These are phyloP conservation scores for Garcia nutans DNA, from an alignment of 345 rosid species.

Conservation along the genomic window DNA sequence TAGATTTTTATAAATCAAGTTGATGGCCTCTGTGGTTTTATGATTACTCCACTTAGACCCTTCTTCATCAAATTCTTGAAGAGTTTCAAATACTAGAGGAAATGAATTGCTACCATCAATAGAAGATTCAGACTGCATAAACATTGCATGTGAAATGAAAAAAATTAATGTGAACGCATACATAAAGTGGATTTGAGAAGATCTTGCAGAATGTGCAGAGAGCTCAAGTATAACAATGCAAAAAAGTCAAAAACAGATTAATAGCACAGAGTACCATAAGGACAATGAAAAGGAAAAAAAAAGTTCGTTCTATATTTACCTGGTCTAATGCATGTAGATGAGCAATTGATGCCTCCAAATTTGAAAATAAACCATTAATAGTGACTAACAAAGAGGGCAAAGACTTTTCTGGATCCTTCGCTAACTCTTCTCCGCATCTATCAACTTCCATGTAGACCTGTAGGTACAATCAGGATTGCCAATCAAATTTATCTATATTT, in stretches of 20 bases:
- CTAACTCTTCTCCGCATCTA: constrained; percentile 61
- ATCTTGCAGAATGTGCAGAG: background rate
- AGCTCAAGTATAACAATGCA: background rate
- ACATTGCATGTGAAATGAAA: constrained; percentile 4
- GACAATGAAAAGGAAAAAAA: background rate
- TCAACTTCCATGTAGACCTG: constrained; percentile 80
- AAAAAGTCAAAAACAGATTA: constrained; percentile 2
- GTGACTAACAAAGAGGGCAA: constrained; percentile 49
- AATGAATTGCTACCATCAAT: constrained; percentile 57
- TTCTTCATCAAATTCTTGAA: constrained; percentile 60
- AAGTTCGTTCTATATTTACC: constrained; percentile 36
- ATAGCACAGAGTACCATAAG: background rate
- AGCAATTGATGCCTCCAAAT: constrained; percentile 66
- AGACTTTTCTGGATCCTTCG: constrained; percentile 62
- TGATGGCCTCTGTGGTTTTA: constrained; percentile 68
- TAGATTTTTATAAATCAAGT: constrained; percentile 61
- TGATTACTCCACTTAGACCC: constrained; percentile 73
- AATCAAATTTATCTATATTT: background rate
- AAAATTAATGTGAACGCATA: background rate
- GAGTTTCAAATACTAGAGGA: constrained; percentile 61
- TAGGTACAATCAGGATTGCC: constrained; percentile 14
- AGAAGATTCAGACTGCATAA: constrained; percentile 61
- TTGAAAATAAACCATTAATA: constrained; percentile 51
- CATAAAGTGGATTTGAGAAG: background rate
- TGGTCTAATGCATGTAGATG: constrained; percentile 56